Percentiles rank a stretch among this genome's conserved stretches.
Evolutionary conservation across 805 yeast genomes (phyloP).

Genomic region (Maudiozyma pseudohumilis): DNA sequence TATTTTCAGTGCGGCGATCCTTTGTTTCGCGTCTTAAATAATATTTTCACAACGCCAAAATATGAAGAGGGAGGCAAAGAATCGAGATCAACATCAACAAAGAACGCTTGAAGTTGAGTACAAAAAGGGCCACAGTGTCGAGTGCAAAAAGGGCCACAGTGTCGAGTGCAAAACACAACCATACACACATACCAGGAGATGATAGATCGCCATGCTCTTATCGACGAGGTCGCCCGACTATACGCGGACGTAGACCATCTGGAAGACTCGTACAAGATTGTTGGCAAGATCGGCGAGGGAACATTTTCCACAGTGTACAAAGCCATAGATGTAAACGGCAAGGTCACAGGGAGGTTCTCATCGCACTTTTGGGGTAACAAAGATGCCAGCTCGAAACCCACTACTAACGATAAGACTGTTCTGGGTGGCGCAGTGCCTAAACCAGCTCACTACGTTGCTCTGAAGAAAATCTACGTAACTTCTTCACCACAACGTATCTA

Average conservation of each 20-base stretch:
- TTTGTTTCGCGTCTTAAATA: no score
- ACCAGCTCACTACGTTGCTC: slow-evolving; percentile 81
- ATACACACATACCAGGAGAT: neutral
- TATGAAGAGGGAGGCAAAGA: no score
- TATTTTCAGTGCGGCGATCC: no score
- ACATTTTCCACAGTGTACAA: slow-evolving; percentile 70
- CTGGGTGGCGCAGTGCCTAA: no score
- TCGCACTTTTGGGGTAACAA: slow-evolving; percentile 30
- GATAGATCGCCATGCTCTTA: neutral
- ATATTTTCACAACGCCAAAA: no score
- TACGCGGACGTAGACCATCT: slow-evolving; percentile 47
- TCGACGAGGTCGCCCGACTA: slow-evolving; percentile 49
- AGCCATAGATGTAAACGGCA: slow-evolving; percentile 37
- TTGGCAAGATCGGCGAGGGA: slow-evolving; percentile 64
- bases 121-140: no score
- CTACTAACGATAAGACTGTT: slow-evolving; percentile 31
- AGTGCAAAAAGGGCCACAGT: no score
- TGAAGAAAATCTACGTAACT: slow-evolving; percentile 89
- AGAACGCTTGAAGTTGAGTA: no score
- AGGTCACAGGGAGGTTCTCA: slow-evolving; percentile 18
- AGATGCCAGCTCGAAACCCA: no score
- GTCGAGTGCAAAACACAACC: neutral
- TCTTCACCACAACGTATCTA: slow-evolving; percentile 87
- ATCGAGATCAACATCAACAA: no score
- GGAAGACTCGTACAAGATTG: slow-evolving; percentile 30